Evolutionary conservation across 192 early-diverging fungal genomes (phyloP).

Genomic region (Diversispora eburnea): DNA sequence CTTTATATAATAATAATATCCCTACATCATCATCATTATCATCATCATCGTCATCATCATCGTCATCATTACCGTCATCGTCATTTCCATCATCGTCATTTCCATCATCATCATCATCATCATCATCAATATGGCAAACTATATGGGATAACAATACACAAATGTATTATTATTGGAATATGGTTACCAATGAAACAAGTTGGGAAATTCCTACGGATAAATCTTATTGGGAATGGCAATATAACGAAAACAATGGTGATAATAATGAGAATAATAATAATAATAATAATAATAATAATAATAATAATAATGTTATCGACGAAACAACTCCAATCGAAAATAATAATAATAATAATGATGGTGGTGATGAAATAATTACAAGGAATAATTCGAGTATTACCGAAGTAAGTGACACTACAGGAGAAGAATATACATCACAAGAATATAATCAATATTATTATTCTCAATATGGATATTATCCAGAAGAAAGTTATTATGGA

Average conservation of each 20-base stretch:
- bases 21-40: too few relatives aligned
- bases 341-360: too few relatives aligned
- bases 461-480: slow-evolving; percentile 25
- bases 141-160: slow-evolving; percentile 41
- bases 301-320: background rate
- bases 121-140: slow-evolving; percentile 34
- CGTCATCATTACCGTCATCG: too few relatives aligned
- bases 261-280: too few relatives aligned
- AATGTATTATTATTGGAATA: slow-evolving; percentile 52
- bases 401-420: background rate
- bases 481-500: slow-evolving; percentile 22
- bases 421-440: slow-evolving; percentile 3
- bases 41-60: too few relatives aligned
- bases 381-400: background rate
- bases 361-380: too few relatives aligned
- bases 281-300: background rate
- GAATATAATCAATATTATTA: slow-evolving; percentile 27
- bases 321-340: background rate
- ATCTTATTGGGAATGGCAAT: background rate
- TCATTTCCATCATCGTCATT: too few relatives aligned
- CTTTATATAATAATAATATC: too few relatives aligned
- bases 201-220: slow-evolving; percentile 37
- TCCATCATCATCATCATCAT: too few relatives aligned
- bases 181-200: slow-evolving; percentile 46
- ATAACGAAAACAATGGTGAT: background rate